phyloP scores from a whole-genome alignment of 78 protist species.

The Dictyostelium capitatum region DNA sequence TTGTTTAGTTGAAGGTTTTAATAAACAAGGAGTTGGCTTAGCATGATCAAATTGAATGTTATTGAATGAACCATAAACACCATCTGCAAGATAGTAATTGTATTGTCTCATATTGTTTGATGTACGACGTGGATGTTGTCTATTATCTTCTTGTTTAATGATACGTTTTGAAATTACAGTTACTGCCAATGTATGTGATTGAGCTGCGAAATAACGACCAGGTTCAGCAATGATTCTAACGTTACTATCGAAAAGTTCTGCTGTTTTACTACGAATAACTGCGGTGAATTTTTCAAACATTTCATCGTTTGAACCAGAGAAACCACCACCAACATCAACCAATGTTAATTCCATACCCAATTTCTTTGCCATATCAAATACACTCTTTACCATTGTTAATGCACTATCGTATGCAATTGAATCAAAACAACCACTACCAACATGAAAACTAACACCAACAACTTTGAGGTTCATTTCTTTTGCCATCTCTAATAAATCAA shows the following conservation, averaged over 20 bases:
- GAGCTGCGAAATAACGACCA: constrained; percentile 94
- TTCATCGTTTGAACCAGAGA: constrained; percentile 90
- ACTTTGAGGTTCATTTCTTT: constrained; percentile 83
- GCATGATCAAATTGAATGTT: constrained; percentile 95
- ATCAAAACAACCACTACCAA: constrained; percentile 94
- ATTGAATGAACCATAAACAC: constrained; percentile 97
- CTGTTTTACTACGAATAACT: constrained; percentile 86
- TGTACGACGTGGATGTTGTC: constrained; percentile 83
- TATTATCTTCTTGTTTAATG: constrained; percentile 71
- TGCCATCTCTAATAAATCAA: constrained; percentile 83
- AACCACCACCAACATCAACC: constrained; percentile 99
- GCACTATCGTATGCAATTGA: constrained; percentile 90
- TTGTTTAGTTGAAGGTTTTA: constrained; percentile 48
- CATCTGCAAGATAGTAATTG: constrained; percentile 94
- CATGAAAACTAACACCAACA: constrained; percentile 96
- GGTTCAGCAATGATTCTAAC: constrained; percentile 98
- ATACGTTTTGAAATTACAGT: constrained; percentile 87
- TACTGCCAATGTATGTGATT: constrained; percentile 88
- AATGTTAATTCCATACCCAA: constrained; percentile 81
- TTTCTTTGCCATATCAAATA: constrained; percentile 94
- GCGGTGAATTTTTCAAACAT: constrained; percentile 66
- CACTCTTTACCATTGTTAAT: constrained; percentile 72
- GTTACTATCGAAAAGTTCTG: constrained; percentile 86
- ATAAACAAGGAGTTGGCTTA: constrained; percentile 47
- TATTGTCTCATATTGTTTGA: constrained; percentile 68